Evolutionary conservation across 139 green algal genomes (phyloP).

Genomic region (Tetradesmus lagerheimii): DNA sequence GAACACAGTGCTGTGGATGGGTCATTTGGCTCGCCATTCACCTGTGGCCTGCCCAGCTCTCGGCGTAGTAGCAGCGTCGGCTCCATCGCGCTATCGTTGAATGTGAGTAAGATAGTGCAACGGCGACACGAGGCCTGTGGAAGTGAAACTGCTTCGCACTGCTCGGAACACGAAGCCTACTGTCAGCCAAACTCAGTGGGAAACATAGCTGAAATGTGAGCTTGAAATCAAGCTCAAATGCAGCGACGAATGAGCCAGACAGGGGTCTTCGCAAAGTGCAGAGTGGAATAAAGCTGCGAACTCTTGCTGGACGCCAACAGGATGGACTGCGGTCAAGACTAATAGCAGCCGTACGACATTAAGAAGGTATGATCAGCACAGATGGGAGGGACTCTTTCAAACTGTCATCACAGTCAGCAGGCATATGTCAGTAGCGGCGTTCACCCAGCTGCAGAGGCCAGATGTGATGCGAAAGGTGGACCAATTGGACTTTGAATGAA

Average conservation of each 20-base stretch:
- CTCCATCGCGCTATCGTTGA: neutral
- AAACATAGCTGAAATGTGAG: neutral
- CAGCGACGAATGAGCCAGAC: neutral
- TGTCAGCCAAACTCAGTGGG: neutral
- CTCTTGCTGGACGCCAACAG: neutral
- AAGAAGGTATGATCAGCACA: neutral
- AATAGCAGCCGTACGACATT: too few relatives aligned
- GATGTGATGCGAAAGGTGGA: too few relatives aligned
- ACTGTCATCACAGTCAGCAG: slow-evolving; percentile 1
- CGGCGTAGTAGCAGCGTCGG: neutral
- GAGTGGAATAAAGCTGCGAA: neutral
- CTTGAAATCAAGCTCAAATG: neutral
- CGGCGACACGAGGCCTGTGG: too few relatives aligned
- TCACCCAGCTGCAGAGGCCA: neutral
- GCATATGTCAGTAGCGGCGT: neutral
- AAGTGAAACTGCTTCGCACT: neutral
- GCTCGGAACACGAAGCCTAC: neutral
- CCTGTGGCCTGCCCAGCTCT: neutral
- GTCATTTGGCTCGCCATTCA: neutral
- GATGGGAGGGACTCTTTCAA: neutral
- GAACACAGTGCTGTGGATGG: neutral
- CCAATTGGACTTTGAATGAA: too few relatives aligned
- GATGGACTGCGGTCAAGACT: neutral
- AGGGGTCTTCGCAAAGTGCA: neutral
- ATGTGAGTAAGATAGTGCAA: neutral